Conservation (phyloP, 768 basidiomycete genomes). For the Vararia minispora region DNA sequence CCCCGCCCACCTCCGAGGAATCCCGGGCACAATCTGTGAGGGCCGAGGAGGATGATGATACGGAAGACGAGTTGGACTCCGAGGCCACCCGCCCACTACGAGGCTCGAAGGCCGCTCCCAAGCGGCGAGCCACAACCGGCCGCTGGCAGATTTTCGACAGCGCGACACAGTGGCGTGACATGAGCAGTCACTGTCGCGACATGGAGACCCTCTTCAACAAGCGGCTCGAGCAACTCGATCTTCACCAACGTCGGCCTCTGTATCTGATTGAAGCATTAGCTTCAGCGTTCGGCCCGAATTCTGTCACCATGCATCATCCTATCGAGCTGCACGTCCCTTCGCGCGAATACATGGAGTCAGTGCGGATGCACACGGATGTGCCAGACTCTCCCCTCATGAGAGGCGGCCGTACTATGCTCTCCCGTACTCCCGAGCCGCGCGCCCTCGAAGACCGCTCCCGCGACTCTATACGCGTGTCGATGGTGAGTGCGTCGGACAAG, state of each 20-base stretch:
- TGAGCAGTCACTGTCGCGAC: slow-evolving; percentile 27
- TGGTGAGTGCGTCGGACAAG: too few species aligned
- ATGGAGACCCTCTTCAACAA: slow-evolving; percentile 48
- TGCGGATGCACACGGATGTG: slow-evolving; percentile 13
- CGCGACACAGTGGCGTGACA: slow-evolving; percentile 26
- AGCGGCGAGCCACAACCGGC: slow-evolving; percentile 5
- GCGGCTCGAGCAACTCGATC: slow-evolving; percentile 45
- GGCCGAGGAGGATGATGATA: neutral
- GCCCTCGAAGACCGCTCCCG: slow-evolving; percentile 18
- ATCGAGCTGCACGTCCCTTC: slow-evolving; percentile 53
- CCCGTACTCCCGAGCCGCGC: slow-evolving; percentile 14
- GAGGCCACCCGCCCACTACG: neutral
- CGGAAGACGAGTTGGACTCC: neutral
- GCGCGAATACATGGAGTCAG: slow-evolving; percentile 14
- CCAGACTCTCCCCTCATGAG: slow-evolving; percentile 9
- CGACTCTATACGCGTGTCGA: too few species aligned
- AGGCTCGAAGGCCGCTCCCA: slow-evolving; percentile 1
- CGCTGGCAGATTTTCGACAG: slow-evolving; percentile 3
- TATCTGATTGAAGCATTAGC: slow-evolving; percentile 35
- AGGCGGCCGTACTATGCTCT: slow-evolving; percentile 24
- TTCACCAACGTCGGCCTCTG: slow-evolving; percentile 41
- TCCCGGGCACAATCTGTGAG: neutral
- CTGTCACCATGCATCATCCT: slow-evolving; percentile 31
- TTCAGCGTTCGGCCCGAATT: slow-evolving; percentile 39
- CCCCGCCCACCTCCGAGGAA: slow-evolving; percentile 12